Conservation (phyloP, 768 basidiomycete species). For the Podaxis sp. region DNA sequence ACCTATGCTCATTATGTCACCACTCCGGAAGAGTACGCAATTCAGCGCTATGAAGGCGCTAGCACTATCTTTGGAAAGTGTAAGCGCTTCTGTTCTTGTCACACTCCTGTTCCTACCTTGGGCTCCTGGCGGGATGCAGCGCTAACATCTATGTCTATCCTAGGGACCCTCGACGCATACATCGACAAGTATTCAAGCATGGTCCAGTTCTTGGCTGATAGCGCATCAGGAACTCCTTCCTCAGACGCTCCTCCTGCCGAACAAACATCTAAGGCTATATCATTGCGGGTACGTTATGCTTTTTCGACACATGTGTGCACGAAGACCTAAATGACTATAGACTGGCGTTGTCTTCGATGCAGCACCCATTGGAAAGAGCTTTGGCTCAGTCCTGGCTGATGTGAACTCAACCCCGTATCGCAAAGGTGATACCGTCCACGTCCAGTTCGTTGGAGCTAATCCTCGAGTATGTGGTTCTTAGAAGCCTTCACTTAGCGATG, state of each 20-base stretch:
- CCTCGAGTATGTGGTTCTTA: slow-evolving; percentile 54
- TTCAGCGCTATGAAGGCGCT: slow-evolving; percentile 81
- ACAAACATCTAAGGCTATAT: slow-evolving; percentile 65
- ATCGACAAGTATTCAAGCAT: slow-evolving; percentile 73
- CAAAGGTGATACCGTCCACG: slow-evolving; percentile 58
- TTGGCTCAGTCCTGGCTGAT: slow-evolving; percentile 62
- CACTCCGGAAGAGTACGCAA: slow-evolving; percentile 69
- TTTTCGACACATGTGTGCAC: neutral
- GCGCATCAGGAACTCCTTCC: slow-evolving; percentile 45
- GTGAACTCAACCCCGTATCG: slow-evolving; percentile 50
- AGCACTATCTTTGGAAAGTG: slow-evolving; percentile 77
- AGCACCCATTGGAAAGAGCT: slow-evolving; percentile 52
- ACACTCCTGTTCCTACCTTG: neutral
- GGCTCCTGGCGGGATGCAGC: neutral
- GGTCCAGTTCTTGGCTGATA: slow-evolving; percentile 59
- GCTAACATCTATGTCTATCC: neutral
- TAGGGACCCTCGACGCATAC: slow-evolving; percentile 79
- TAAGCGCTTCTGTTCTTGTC: slow-evolving; percentile 33
- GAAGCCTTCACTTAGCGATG: slow-evolving; percentile 1
- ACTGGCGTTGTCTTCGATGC: slow-evolving; percentile 62
- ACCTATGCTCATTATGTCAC: slow-evolving; percentile 76
- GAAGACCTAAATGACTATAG: slow-evolving; percentile 30
- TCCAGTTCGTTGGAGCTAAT: slow-evolving; percentile 73
- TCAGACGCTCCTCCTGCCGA: slow-evolving; percentile 67
- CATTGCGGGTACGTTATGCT: slow-evolving; percentile 50